Percentiles rank a stretch among this genome's conserved stretches.
Conservation (phyloP, 2,329 filamentous ascomycete genomes). For the Ophiosphaerella herpotricha region DNA sequence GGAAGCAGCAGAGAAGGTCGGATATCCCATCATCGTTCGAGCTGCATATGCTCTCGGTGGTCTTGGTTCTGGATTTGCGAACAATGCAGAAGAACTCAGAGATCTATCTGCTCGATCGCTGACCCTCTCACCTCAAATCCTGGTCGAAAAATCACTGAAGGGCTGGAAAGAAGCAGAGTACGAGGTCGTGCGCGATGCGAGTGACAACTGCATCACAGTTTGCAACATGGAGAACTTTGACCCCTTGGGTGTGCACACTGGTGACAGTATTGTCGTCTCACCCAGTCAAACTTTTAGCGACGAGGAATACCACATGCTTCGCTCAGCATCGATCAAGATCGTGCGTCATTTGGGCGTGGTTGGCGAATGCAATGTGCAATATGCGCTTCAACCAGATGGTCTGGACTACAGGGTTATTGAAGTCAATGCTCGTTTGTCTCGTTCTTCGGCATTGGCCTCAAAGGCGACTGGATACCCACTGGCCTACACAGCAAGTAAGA, state of each 20-base stretch:
- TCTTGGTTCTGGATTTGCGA: slow-evolving; percentile 93
- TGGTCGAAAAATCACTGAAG: slow-evolving; percentile 98
- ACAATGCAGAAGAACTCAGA: slow-evolving; percentile 89
- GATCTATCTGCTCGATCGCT: slow-evolving; percentile 92
- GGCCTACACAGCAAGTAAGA: slow-evolving; percentile 97
- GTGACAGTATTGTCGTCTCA: slow-evolving; percentile 97
- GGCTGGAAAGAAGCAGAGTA: slow-evolving; percentile 99
- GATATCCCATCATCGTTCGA: slow-evolving; percentile 97
- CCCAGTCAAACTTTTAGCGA: slow-evolving; percentile 96
- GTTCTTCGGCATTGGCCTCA: slow-evolving; percentile 93
- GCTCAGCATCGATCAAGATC: slow-evolving; percentile 96
- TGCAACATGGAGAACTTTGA: slow-evolving; percentile 99
- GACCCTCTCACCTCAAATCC: slow-evolving; percentile 90
- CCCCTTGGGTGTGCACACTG: slow-evolving; percentile 94
- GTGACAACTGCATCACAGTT: slow-evolving; percentile 98
- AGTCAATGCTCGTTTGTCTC: slow-evolving; percentile 97
- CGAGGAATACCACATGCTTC: slow-evolving; percentile 99
- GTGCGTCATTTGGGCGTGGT: slow-evolving; percentile 96
- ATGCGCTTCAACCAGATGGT: slow-evolving; percentile 93
- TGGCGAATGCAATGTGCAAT: slow-evolving; percentile 98
- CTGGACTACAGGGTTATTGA: slow-evolving; percentile 99
- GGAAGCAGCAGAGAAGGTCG: slow-evolving; percentile 80
- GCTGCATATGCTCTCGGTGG: slow-evolving; percentile 96
- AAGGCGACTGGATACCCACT: slow-evolving; percentile 98
- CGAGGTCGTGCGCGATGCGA: slow-evolving; percentile 93